Percentiles rank a stretch among this genome's conserved stretches.
phyloP scores from a whole-genome alignment of 1,139 yeast genomes.

The Saccharomyces hybrid region DNA sequence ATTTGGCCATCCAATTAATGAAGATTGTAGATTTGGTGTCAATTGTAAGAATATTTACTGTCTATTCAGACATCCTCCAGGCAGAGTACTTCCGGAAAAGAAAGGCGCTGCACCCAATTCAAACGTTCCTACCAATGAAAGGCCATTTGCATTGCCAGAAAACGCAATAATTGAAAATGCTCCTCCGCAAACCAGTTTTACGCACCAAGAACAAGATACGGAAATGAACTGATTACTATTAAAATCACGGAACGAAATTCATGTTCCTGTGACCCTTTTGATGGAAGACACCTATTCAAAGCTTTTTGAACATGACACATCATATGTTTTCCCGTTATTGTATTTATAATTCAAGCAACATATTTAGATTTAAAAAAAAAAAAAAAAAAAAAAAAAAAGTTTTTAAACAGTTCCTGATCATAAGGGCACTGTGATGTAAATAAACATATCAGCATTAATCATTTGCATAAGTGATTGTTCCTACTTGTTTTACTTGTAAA shows the following conservation, averaged over 20 bases:
- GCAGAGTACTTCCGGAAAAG: constrained; percentile 38
- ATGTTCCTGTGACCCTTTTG: background rate
- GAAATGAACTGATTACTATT: constrained; percentile 18
- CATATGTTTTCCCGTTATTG: background rate
- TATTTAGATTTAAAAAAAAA: constrained; percentile 11
- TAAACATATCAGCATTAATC: background rate
- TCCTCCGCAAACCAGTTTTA: constrained; percentile 37
- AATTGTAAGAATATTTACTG: constrained; percentile 69
- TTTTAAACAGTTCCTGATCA: too few relatives aligned
- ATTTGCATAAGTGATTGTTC: constrained; percentile 12
- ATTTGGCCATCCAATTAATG: constrained; percentile 72
- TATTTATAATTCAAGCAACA: constrained; percentile 1
- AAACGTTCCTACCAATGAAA: constrained; percentile 42
- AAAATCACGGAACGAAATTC: background rate
- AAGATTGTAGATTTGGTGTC: constrained; percentile 74
- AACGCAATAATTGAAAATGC: constrained; percentile 67
- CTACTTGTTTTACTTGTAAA: background rate
- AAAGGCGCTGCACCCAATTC: constrained; percentile 3
- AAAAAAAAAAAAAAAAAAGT: constrained; percentile 7
- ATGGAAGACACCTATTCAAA: background rate
- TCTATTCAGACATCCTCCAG: constrained; percentile 72
- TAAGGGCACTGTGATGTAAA: too few relatives aligned
- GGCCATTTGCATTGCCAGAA: constrained; percentile 73
- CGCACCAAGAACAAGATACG: constrained; percentile 24
- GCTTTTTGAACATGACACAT: background rate